Conservation (phyloP, 2,329 filamentous ascomycete species). For the Colletotrichum lupini region DNA sequence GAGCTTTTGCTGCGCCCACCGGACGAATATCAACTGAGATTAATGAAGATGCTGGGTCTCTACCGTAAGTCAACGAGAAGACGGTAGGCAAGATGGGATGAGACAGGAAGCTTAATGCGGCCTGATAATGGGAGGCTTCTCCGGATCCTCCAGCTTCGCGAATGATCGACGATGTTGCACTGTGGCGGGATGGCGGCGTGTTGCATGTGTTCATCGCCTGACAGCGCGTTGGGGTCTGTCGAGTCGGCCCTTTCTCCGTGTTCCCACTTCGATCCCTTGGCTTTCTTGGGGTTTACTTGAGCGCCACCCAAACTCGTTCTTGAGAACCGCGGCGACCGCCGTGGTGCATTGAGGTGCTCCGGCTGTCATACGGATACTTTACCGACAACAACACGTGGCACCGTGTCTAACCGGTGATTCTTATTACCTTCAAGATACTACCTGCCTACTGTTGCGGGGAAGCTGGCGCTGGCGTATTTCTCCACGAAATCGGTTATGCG, state of each 20-base stretch:
- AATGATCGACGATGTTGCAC: neutral
- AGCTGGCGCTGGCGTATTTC: neutral
- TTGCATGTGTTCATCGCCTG: neutral
- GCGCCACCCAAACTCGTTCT: neutral
- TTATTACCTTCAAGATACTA: neutral
- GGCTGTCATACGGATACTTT: neutral
- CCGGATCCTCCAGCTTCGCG: neutral
- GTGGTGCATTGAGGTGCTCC: neutral
- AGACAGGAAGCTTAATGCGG: neutral
- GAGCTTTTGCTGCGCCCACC: neutral
- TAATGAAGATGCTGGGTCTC: neutral
- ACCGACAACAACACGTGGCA: neutral
- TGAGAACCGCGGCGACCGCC: neutral
- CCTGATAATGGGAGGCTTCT: neutral
- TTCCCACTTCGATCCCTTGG: neutral
- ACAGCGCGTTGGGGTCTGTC: neutral
- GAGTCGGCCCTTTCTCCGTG: constrained; percentile 16
- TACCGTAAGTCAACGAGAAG: too few species aligned
- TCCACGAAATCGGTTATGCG: neutral
- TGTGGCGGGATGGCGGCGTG: neutral
- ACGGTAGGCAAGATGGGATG: neutral
- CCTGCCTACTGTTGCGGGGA: neutral
- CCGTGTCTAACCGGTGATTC: neutral
- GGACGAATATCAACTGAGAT: neutral
- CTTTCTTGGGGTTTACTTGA: neutral